These are phyloP conservation scores for Platanus orientalis DNA, from an alignment of 164 flowering plant genomes.

Conservation along the genomic window DNA sequence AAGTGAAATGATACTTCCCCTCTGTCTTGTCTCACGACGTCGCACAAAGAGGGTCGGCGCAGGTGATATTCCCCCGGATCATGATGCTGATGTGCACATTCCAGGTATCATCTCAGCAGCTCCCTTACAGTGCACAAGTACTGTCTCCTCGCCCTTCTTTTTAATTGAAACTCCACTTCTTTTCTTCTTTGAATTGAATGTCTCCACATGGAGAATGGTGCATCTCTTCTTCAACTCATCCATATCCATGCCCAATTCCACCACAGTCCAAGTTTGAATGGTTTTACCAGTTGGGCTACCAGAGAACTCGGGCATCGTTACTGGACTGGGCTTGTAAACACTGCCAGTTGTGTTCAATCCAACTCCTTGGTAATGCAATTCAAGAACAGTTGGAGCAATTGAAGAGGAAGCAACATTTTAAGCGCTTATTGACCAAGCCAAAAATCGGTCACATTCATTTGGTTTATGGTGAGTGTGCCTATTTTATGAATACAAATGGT, in stretches of 20 bases:
- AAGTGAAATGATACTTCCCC: too few relatives aligned
- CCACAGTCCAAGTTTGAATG: conserved; percentile 49
- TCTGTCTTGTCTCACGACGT: too few relatives aligned
- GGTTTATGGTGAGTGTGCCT: conserved; percentile 64
- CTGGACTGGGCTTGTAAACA: conserved; percentile 23
- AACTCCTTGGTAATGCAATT: conserved; percentile 42
- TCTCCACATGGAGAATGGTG: conserved; percentile 36
- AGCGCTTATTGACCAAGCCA: conserved; percentile 41
- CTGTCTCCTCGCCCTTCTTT: too few relatives aligned
- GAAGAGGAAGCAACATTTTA: neutral
- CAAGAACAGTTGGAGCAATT: conserved; percentile 28
- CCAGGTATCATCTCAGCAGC: too few relatives aligned
- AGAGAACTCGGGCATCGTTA: conserved; percentile 29
- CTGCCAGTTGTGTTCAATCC: conserved; percentile 49
- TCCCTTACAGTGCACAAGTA: too few relatives aligned
- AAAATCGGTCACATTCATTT: conserved; percentile 70
- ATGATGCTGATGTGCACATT: too few relatives aligned
- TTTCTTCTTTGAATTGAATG: conserved; percentile 64
- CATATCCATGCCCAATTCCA: conserved; percentile 34
- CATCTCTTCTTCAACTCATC: conserved; percentile 25
- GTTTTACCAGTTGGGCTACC: conserved; percentile 66
- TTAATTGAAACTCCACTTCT: too few relatives aligned
- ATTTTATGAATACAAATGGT: too few relatives aligned
- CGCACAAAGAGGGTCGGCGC: too few relatives aligned
- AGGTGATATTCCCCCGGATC: too few relatives aligned